A percentile compares a stretch with the other conserved stretches of the same genome.
Conservation (phyloP, 2,329 filamentous ascomycete species). For the Ophiocordyceps polyrhachis-furcata region DNA sequence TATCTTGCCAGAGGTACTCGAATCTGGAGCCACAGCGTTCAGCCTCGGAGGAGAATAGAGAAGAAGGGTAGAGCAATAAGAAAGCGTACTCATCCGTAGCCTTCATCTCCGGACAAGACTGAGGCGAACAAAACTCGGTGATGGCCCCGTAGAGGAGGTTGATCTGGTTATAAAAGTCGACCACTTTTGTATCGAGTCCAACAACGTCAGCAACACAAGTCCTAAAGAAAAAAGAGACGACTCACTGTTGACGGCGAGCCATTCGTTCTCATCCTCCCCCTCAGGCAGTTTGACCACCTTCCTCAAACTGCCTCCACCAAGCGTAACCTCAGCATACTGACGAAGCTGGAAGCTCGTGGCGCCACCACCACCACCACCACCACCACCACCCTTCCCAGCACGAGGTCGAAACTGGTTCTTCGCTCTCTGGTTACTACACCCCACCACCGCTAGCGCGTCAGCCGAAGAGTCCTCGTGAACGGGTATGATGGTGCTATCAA, state of each 20-base stretch:
- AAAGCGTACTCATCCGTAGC: conserved; percentile 79
- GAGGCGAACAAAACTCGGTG: conserved; percentile 95
- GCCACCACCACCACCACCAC: conserved; percentile 60
- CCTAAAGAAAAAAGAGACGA: neutral
- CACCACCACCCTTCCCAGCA: conserved; percentile 48
- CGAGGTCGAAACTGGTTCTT: conserved; percentile 84
- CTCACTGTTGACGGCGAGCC: conserved; percentile 91
- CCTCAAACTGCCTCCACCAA: conserved; percentile 82
- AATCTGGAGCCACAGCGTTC: conserved; percentile 40
- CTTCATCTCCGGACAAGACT: conserved; percentile 98
- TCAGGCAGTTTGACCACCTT: conserved; percentile 96
- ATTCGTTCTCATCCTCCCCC: conserved; percentile 94
- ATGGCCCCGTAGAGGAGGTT: conserved; percentile 97
- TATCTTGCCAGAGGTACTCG: conserved; percentile 98
- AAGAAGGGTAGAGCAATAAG: neutral
- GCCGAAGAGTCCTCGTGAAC: conserved; percentile 13
- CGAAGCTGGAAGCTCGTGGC: conserved; percentile 79
- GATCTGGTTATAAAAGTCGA: conserved; percentile 99
- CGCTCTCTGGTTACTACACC: conserved; percentile 60
- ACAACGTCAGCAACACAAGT: neutral
- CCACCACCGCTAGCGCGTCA: conserved; percentile 9
- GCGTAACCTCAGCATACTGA: conserved; percentile 93
- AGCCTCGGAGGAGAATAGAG: neutral
- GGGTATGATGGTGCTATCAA: conserved; percentile 13
- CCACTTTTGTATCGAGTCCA: conserved; percentile 48